phyloP scores from a whole-genome alignment of 768 basidiomycete species.

The Pulveroboletus sp. region DNA sequence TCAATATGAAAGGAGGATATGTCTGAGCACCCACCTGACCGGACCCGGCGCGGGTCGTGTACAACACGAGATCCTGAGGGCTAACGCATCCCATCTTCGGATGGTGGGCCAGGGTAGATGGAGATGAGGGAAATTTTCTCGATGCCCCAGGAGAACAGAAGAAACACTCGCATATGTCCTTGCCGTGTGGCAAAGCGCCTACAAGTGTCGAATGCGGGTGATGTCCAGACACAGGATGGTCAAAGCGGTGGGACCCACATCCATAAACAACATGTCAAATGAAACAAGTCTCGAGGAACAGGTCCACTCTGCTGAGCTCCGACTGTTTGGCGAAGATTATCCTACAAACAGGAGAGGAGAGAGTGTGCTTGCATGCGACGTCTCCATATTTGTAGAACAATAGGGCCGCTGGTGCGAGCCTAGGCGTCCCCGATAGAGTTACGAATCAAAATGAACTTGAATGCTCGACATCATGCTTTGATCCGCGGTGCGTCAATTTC shows the following conservation, averaged over 20 bases:
- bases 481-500: too few relatives aligned
- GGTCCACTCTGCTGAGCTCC: background rate
- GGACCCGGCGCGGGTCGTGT: background rate
- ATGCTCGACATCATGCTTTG: too few relatives aligned
- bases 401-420: too few relatives aligned
- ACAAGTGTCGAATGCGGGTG: background rate
- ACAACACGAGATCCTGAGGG: background rate
- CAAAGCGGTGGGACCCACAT: background rate
- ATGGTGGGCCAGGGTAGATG: background rate
- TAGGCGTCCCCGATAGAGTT: too few relatives aligned
- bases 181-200: background rate
- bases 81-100: background rate
- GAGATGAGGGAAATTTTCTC: too few relatives aligned
- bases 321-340: background rate
- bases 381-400: too few relatives aligned
- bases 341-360: background rate
- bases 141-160: background rate
- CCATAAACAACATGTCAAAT: background rate
- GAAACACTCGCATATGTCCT: background rate
- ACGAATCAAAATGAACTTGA: too few relatives aligned
- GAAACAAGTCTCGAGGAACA: background rate
- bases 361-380: background rate
- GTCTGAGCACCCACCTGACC: background rate
- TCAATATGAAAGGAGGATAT: background rate
- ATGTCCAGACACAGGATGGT: background rate